Evolutionary conservation across 371 early-diverging fungal genomes (phyloP), one percentile per base, ranked within the genome.

Genomic region (Dinochytrium kinnereticum): DNA sequence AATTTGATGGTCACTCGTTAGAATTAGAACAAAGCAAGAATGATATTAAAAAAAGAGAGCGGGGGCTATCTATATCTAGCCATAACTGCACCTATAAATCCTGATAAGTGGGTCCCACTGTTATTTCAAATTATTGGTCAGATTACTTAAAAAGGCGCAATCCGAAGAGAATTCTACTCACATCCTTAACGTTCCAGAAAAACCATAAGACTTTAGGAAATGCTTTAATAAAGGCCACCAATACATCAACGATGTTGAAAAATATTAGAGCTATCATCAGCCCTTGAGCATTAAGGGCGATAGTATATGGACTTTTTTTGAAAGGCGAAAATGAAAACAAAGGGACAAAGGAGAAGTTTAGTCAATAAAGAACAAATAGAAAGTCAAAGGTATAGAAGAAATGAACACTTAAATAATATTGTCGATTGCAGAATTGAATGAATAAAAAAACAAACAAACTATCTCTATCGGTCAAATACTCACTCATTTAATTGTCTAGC

Each of bases 151-250:
- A 53, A 53, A 53, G 26, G 19, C 19, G 44, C 10, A 53, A 53
- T 15, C 5, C 5, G 55, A 53, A 44, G n/a, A 44, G 44, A 44
- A 44, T 7, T 19, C 44, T 53, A 7, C 55, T 53, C 55, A 53
- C 55, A 53, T 53, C 55, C 24, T 53, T 53, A 24, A 53, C 55
- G 5, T 53, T 26, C 55, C 55, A 44, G 59, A 40, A 71, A 28
- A 37, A 34, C 61, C 61, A 71, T 3, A 64, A 53, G 15, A 38
- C 30, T 24, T 49, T 73, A 1, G 73, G 73, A 33, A 73, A 73
- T 2, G 68, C 67, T 51, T 53, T 68, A 13, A 68, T 44, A 37
- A 68, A 59, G 19, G 73, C 37, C 15, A 73, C 40, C 1, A 68
- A 26, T 21, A 66, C 2, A 37, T 73, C 73, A 1, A 73, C 36